Evolutionary conservation across 2,329 filamentous ascomycete genomes (phyloP).

Genomic region (Metarhizium rileyi): DNA sequence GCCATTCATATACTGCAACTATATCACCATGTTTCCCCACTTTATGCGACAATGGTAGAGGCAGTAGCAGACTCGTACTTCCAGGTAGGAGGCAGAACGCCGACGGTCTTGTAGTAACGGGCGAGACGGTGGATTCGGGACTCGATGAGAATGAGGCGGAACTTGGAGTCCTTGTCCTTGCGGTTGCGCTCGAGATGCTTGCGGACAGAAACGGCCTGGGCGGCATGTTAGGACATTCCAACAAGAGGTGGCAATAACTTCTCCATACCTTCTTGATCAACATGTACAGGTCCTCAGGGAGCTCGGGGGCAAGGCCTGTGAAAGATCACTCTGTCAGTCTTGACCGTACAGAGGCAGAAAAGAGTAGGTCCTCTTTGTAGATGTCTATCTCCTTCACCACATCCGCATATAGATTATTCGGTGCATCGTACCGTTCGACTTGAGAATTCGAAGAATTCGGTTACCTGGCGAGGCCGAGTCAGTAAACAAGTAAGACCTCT

Average conservation of each 20-base stretch:
- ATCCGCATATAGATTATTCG: constrained; percentile 17
- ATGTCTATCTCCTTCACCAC: constrained; percentile 17
- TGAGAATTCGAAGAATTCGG: constrained; percentile 99
- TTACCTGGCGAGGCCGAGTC: constrained; percentile 60
- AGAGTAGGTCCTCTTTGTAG: constrained; percentile 15
- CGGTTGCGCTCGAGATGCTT: constrained; percentile 99
- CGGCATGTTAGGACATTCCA: constrained; percentile 15
- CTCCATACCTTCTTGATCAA: constrained; percentile 93
- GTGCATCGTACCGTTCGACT: constrained; percentile 79
- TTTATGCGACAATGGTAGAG: constrained; percentile 86
- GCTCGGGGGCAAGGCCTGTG: constrained; percentile 93
- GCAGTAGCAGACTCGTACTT: constrained; percentile 98
- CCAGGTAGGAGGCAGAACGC: constrained; percentile 83
- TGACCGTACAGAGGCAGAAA: constrained; percentile 78
- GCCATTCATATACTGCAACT: constrained; percentile 11
- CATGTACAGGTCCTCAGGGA: constrained; percentile 99
- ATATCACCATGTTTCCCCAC: not conserved
- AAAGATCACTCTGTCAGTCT: constrained; percentile 89
- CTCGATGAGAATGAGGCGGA: constrained; percentile 99
- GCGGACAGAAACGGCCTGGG: constrained; percentile 88
- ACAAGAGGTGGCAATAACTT: not conserved
- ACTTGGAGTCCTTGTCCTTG: constrained; percentile 99
- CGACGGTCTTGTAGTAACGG: constrained; percentile 98
- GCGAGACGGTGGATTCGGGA: constrained; percentile 99
- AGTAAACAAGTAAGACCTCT: constrained; percentile 24